These are phyloP conservation scores for Podospora conica DNA, from an alignment of 495 filamentous ascomycete species.

Conservation along the genomic window DNA sequence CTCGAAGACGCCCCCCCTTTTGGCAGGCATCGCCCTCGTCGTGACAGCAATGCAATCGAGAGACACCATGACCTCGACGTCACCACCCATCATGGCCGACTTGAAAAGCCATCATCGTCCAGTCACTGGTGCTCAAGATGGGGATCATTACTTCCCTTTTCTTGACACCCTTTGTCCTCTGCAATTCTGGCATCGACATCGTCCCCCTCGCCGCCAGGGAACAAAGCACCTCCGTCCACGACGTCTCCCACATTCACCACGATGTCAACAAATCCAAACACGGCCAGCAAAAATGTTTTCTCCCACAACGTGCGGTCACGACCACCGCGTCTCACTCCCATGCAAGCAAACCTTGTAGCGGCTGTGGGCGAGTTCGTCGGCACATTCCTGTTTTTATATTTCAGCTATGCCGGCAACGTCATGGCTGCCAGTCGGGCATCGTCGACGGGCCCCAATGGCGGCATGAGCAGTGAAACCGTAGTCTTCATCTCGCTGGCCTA, in stretches of 20 bases:
- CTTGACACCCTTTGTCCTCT: not conserved
- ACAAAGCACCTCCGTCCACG: not conserved
- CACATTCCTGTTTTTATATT: conserved; percentile 49
- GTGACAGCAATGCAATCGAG: too few relatives aligned
- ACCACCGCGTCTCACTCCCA: conserved; percentile 6
- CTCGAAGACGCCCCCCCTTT: too few relatives aligned
- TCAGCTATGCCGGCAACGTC: conserved; percentile 39
- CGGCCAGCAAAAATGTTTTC: not conserved
- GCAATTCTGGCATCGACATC: not conserved
- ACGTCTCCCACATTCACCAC: not conserved
- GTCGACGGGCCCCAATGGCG: conserved; percentile 15
- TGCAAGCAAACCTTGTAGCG: conserved; percentile 29
- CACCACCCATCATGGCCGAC: not conserved
- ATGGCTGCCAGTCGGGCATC: conserved; percentile 27
- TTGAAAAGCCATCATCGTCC: not conserved
- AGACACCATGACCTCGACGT: too few relatives aligned
- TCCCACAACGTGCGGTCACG: not conserved
- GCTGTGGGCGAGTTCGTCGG: conserved; percentile 41
- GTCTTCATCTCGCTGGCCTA: conserved; percentile 33
- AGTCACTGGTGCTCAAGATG: too few relatives aligned
- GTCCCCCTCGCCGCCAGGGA: not conserved
- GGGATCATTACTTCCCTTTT: not conserved
- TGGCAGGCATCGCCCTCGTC: not conserved
- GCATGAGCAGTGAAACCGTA: conserved; percentile 24
- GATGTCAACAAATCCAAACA: not conserved